Evolutionary conservation across 495 filamentous ascomycete species (phyloP).

Genomic region (Amniculicola lignicola): DNA sequence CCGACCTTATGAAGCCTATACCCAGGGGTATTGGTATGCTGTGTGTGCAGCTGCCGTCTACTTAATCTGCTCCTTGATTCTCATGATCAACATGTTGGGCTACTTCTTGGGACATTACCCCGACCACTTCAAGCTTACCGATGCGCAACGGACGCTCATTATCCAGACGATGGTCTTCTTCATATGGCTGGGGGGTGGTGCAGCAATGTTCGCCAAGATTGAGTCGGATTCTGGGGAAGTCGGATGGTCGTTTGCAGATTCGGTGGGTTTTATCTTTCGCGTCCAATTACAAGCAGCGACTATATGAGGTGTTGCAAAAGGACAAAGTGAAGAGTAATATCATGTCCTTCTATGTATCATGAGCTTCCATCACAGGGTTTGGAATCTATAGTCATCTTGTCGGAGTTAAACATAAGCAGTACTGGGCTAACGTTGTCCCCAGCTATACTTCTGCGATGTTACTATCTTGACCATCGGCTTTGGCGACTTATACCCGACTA

Average conservation of each 20-base stretch:
- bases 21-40: slow-evolving; percentile 75
- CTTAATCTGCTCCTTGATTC: slow-evolving; percentile 56
- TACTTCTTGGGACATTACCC: slow-evolving; percentile 76
- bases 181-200: slow-evolving; percentile 60
- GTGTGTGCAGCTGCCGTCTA: slow-evolving; percentile 67
- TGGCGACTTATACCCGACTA: slow-evolving; percentile 54
- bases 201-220: slow-evolving; percentile 53
- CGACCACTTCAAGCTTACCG: slow-evolving; percentile 68
- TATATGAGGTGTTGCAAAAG: too few relatives aligned
- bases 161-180: slow-evolving; percentile 63
- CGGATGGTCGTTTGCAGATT: slow-evolving; percentile 50
- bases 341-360: too few relatives aligned
- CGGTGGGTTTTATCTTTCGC: slow-evolving; percentile 25
- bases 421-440: slow-evolving; percentile 7
- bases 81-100: slow-evolving; percentile 76
- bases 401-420: too few relatives aligned
- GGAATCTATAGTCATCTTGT: too few relatives aligned
- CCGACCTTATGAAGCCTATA: slow-evolving; percentile 58
- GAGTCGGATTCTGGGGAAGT: slow-evolving; percentile 31
- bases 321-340: too few relatives aligned
- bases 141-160: slow-evolving; percentile 67
- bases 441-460: slow-evolving; percentile 63
- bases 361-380: too few relatives aligned
- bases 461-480: slow-evolving; percentile 67
- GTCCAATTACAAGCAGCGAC: too few relatives aligned